A percentile compares a stretch with the other conserved stretches of the same genome.
Conservation (phyloP, 139 green algal species). For the Haematococcus lacustris region DNA sequence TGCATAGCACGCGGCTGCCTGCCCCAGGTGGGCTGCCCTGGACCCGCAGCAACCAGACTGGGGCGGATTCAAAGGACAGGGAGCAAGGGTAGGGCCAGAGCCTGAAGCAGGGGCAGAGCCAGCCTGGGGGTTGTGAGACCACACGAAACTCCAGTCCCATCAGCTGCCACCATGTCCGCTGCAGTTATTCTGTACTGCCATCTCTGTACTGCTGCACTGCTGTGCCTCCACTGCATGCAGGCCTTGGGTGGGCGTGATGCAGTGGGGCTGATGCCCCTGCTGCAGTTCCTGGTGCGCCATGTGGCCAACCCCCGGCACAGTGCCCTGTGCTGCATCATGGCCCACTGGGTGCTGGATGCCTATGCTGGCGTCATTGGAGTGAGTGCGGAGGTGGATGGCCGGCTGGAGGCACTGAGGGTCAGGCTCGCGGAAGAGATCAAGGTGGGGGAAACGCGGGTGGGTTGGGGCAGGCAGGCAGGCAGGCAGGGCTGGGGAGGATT, state of each 20-base stretch:
- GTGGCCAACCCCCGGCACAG: constrained; percentile 59
- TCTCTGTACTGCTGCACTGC: background rate
- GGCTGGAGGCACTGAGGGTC: constrained; percentile 40
- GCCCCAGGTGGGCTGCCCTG: background rate
- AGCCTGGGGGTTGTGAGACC: background rate
- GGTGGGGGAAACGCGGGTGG: no score
- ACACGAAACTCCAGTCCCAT: background rate
- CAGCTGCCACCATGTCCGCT: background rate
- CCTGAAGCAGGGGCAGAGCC: background rate
- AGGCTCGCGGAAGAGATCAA: constrained; percentile 53
- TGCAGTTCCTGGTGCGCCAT: constrained; percentile 47
- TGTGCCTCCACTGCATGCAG: background rate
- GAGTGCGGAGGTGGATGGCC: constrained; percentile 30
- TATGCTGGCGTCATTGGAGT: constrained; percentile 44
- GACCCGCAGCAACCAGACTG: background rate
- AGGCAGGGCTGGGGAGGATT: no score
- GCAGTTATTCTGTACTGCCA: background rate
- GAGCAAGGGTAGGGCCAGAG: background rate
- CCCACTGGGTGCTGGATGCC: constrained; percentile 58
- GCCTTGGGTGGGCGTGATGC: constrained; percentile 56
- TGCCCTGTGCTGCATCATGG: constrained; percentile 37
- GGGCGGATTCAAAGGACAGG: background rate
- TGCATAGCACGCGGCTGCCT: constrained; percentile 60
- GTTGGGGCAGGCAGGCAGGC: no score
- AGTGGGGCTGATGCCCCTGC: constrained; percentile 48